A percentile compares a stretch with the other conserved stretches of the same genome.
These are phyloP conservation scores for Penicillium subrubescens DNA, from an alignment of 495 filamentous ascomycete genomes.

Conservation along the genomic window DNA sequence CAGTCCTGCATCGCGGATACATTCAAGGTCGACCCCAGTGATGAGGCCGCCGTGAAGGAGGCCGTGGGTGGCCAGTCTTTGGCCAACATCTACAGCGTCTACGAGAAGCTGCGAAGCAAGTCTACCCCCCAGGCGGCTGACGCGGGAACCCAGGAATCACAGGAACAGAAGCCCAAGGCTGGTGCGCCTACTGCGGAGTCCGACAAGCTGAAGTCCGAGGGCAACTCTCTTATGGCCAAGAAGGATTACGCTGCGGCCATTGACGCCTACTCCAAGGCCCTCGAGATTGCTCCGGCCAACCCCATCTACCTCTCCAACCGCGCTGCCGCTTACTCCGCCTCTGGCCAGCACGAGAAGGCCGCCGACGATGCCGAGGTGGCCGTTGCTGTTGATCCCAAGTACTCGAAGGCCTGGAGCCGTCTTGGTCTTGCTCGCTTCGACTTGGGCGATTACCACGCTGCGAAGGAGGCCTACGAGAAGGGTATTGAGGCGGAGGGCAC, in stretches of 20 bases:
- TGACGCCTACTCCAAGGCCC: conserved; percentile 80
- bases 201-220: conserved; percentile 84
- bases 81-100: conserved; percentile 87
- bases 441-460: conserved; percentile 82
- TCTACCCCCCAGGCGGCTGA: conserved; percentile 39
- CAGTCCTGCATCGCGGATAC: conserved; percentile 89
- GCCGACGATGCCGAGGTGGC: conserved; percentile 86
- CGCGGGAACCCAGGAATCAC: conserved; percentile 20
- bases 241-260: conserved; percentile 86
- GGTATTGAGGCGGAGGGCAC: conserved; percentile 94
- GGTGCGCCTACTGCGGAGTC: conserved; percentile 63
- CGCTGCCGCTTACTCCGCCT: conserved; percentile 84
- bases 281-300: conserved; percentile 78
- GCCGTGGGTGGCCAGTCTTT: conserved; percentile 85
- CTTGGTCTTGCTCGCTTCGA: conserved; percentile 89
- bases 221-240: conserved; percentile 89
- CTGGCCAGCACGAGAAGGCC: conserved; percentile 78
- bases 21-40: conserved; percentile 87
- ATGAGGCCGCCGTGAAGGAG: conserved; percentile 70
- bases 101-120: conserved; percentile 88
- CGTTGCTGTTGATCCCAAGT: conserved; percentile 80
- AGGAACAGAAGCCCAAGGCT: conserved; percentile 33
- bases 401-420: conserved; percentile 94
- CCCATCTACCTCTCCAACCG: conserved; percentile 98
- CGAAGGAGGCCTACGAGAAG: conserved; percentile 91